phyloP scores from a whole-genome alignment of 2,329 filamentous ascomycete species.

The Aspergillus sojae region DNA sequence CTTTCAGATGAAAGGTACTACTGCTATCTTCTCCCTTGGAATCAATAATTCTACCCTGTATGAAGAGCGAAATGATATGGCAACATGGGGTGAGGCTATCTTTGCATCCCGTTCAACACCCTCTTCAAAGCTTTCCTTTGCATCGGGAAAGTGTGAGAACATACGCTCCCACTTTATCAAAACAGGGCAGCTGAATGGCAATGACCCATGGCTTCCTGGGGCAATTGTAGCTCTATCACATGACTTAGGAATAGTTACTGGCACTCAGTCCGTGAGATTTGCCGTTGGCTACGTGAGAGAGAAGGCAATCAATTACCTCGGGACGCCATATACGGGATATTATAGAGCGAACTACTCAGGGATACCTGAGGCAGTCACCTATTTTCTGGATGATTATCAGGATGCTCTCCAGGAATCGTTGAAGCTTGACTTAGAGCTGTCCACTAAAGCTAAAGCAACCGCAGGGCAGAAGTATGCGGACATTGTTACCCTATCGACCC shows the following conservation, averaged over 20 bases:
- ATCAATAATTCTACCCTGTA: slow-evolving; percentile 35
- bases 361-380: slow-evolving; percentile 36
- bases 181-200: slow-evolving; percentile 32
- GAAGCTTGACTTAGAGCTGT: slow-evolving; percentile 35
- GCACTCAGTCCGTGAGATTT: slow-evolving; percentile 39
- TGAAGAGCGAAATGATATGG: slow-evolving; percentile 43
- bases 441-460: slow-evolving; percentile 29
- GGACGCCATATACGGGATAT: slow-evolving; percentile 43
- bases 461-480: slow-evolving; percentile 46
- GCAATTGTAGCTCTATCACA: slow-evolving; percentile 43
- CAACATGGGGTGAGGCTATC: slow-evolving; percentile 46
- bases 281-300: slow-evolving; percentile 46
- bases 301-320: slow-evolving; percentile 46
- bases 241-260: slow-evolving; percentile 38
- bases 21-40: slow-evolving; percentile 37
- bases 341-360: slow-evolving; percentile 41
- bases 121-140: slow-evolving; percentile 30
- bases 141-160: slow-evolving; percentile 30
- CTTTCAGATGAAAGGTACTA: slow-evolving; percentile 27
- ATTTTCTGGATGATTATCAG: slow-evolving; percentile 46
- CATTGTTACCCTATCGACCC: slow-evolving; percentile 44
- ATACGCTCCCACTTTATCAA: slow-evolving; percentile 36
- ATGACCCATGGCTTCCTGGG: slow-evolving; percentile 29
- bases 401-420: slow-evolving; percentile 39
- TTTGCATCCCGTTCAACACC: slow-evolving; percentile 39